Evolutionary conservation across 2,329 filamentous ascomycete species (phyloP).

Genomic region (Arthrinium phaeospermum): DNA sequence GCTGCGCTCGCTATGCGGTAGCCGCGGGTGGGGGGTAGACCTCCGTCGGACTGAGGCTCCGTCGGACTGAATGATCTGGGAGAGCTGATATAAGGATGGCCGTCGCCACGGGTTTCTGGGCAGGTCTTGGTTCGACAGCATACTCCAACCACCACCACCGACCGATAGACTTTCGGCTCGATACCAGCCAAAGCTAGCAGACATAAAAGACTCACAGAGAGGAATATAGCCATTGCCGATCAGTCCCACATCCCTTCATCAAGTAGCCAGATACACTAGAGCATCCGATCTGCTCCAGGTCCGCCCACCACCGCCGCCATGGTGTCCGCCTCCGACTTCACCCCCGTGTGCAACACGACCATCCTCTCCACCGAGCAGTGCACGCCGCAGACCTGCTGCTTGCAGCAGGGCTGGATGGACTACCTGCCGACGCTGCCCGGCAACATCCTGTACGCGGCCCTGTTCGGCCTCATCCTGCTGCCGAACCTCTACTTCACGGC

Average conservation of each 20-base stretch:
- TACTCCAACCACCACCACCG: neutral
- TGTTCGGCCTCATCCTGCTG: constrained; percentile 53
- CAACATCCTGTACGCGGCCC: constrained; percentile 48
- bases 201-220: too few species aligned
- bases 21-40: neutral
- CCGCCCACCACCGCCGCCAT: neutral
- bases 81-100: neutral
- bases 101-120: neutral
- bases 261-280: neutral
- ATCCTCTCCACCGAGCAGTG: neutral
- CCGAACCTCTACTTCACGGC: constrained; percentile 51
- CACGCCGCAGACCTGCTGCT: constrained; percentile 19
- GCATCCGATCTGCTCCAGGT: neutral
- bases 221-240: too few species aligned
- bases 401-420: constrained; percentile 24
- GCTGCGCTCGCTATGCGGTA: neutral
- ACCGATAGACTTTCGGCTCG: neutral
- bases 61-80: neutral
- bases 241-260: neutral
- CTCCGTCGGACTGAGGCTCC: neutral
- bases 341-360: neutral
- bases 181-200: too few species aligned
- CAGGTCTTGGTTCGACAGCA: neutral
- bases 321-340: constrained; percentile 12
- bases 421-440: constrained; percentile 53